Conservation (phyloP, 768 basidiomycete genomes). For the Tricholoma terreum region DNA sequence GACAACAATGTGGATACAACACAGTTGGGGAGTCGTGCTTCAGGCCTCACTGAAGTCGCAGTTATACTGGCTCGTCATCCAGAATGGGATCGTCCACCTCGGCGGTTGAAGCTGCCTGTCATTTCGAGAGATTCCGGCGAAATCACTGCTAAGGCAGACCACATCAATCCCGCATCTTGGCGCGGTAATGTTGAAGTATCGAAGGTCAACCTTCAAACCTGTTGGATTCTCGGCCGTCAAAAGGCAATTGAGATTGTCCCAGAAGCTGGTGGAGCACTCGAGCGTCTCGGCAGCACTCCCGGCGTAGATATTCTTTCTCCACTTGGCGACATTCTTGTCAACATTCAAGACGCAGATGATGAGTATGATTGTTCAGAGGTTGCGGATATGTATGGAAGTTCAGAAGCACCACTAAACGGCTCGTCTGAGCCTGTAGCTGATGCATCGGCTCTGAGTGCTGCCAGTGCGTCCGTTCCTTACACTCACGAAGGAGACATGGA, state of each 20-base stretch:
- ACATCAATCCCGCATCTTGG: background rate
- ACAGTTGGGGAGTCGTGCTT: no score
- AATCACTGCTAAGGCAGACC: no score
- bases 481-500: background rate
- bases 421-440: no score
- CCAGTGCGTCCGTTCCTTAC: background rate
- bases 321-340: background rate
- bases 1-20: no score
- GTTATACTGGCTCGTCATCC: no score
- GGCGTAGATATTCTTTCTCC: background rate
- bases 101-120: background rate
- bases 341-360: background rate
- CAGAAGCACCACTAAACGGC: background rate
- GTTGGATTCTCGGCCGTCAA: background rate
- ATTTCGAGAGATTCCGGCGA: background rate
- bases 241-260: background rate
- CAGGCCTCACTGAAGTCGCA: background rate
- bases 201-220: background rate
- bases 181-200: slow-evolving; percentile 8
- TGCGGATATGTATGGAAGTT: background rate
- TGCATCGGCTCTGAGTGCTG: no score
- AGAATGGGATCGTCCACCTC: no score
- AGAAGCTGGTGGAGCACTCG: background rate
- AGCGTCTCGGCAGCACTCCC: background rate
- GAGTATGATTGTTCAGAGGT: background rate